Base-by-base conservation (phyloP, 805 yeast genomes). In the Hanseniaspora singularis region DNA sequence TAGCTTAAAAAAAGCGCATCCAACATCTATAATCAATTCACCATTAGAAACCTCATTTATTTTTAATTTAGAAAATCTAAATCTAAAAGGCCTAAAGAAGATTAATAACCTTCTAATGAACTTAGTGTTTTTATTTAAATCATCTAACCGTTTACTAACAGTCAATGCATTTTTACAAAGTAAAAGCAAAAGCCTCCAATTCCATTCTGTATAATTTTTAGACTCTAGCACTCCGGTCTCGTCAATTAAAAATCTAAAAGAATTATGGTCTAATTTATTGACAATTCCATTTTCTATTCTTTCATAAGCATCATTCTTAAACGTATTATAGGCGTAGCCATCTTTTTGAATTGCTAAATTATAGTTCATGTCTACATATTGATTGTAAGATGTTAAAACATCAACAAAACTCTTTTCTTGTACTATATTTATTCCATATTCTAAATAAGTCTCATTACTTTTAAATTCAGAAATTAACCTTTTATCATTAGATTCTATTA, bases 71-170 rank as follows among this genome's bases (percentile, higher is more conserved):
- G 82, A 68, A 61, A 87, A 89, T 47, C 96, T 67, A 55, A 79
- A 77, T 62, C 94, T 88, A 65, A 88, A 81, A 0, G 99, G 98
- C 46, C 97, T 69, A 59, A 78, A 89, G 59, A 89, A 92, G 1
- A 95, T 83, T 54, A 88, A 61, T 22, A 92, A 60, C 48, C 96
- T 66, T 57, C 89, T 88, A 58, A 88, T 70, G 55, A 92, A 85
- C 56, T 88, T 89, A 0, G 96, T 86, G 2, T 81, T 79, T 54
- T 73, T 77, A 30, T 77, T 69, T 1, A 81, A 67, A 49, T 89
- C 97, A 27, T 86, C 94, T 36, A 92, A 68, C 40, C 85, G 67
- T 52, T 69, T 74, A 0, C 83, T 79, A 55, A 76, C 79, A 49
- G 74, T 62, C n/a, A 92, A 62, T 0, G 96, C 95, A 0, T 96